Base-by-base conservation (phyloP, 257 asterid species). In the Cynanchum wilfordii region DNA sequence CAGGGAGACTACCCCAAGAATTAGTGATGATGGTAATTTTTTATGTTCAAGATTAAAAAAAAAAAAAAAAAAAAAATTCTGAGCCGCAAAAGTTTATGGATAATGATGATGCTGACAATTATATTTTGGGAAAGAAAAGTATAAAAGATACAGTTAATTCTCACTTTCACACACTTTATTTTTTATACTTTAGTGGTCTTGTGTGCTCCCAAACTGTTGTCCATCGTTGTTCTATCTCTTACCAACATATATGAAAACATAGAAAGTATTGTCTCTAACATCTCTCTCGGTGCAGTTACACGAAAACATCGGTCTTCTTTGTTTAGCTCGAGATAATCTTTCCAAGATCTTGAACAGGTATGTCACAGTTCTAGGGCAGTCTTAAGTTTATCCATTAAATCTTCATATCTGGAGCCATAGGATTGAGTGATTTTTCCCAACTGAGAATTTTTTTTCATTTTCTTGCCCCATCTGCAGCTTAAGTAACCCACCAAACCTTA, bases 271-370 rank as follows among this genome's bases (percentile, higher is more conserved):
- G 3, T 59, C 65, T 27, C 65, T 27, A 59, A 33, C 30, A 30
- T 38, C 47, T n/a, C 13, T 44, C 71, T 11, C 13, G 15, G 81
- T 80, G 75, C 91, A 93, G 98, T 62, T 87, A 58, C 88, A 79
- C 10, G 94, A 91, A 73, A 94, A 94, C 80, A 84, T 90, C 30
- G 85, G 81, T 54, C 93, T 94, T 77, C 82, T 94, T 51, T 77
- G 87, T 77, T 88, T 86, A 81, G 92, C 96, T 79, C 91, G 97
- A 52, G 95, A 89, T 16, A 94, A 94, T 86, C 77, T 94, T 86
- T 82, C 79, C 78, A 82, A 76, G 57, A 84, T 91, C 62, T 66
- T 89, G 82, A 71, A 75, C 79, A 89, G 84, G 98, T 91, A 89
- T 0, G 89, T 54, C 10, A 19, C 16, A 36, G 3, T 72, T 67